Base-by-base conservation (phyloP, 164 flowering plant genomes). In the Akebia trifoliata region DNA sequence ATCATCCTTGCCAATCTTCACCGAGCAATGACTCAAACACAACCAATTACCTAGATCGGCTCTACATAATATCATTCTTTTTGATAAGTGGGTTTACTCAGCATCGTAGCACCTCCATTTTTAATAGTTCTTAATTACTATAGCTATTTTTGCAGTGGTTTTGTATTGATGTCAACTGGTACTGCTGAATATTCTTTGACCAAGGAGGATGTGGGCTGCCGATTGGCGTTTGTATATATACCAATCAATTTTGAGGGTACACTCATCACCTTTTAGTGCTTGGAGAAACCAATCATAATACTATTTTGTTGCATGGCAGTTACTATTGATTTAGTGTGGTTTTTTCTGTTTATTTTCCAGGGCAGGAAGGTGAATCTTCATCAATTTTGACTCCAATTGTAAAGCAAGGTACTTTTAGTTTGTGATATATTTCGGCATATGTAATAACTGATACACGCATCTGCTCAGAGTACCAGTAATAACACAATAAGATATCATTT, bases 241-340 rank as follows among this genome's bases (percentile, higher is more conserved):
- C 99, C 99, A 21, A 79, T 78, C 59, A 93, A 87, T 69, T 84
- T 93, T 78, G 97, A 90, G 76, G 97, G 99, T 90, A 56, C 24
- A 65, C 47, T 54, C 34, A 8, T 63, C 30, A 26, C 25, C 8
- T 46, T 59, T 24, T 56, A 39, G 32, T 53, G 34, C 22, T 18
- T 36, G 34, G 20, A 22, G 29, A 49, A 12, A 25, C 21, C 12
- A 25, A 26, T 17, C 34, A 36, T 49, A 40, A 11, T 28, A 25
- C 50, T 1, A 25, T 56, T 53, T 0, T 18, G 25, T 55, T 28
- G 28, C 39, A 20, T 59, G 24, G 50, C 44, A 12, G 25, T 60
- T 64, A 25, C 17, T 4, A 26, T 15, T 36, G 38, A 30, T 30
- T 8, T 22, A 28, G 54, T 21, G 1, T 59, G 9, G 31, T 37